phyloP scores from a whole-genome alignment of 495 filamentous ascomycete species.

The Hypoxylon trugodes region DNA sequence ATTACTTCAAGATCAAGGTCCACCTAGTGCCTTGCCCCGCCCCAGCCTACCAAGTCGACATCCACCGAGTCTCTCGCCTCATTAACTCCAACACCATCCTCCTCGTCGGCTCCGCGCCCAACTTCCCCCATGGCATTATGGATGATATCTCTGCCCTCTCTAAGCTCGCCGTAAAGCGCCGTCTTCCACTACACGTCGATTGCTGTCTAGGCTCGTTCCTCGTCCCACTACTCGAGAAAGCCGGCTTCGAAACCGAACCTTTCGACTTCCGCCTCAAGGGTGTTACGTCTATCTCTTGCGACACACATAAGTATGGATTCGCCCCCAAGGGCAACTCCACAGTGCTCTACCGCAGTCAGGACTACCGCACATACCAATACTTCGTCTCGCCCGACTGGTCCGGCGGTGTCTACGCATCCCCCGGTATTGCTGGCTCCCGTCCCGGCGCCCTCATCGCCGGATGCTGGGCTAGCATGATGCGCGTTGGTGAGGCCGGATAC shows the following conservation, averaged over 20 bases:
- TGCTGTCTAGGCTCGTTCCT: constrained; percentile 97
- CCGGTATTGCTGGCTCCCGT: constrained; percentile 86
- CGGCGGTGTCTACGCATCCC: constrained; percentile 94
- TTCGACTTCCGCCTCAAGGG: constrained; percentile 96
- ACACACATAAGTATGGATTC: constrained; percentile 99
- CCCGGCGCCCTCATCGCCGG: constrained; percentile 93
- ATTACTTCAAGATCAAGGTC: constrained; percentile 94
- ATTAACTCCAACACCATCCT: constrained; percentile 97
- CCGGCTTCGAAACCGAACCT: constrained; percentile 83
- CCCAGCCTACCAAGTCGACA: constrained; percentile 83
- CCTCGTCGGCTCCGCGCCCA: constrained; percentile 93
- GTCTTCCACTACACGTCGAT: constrained; percentile 92
- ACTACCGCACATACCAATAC: constrained; percentile 88
- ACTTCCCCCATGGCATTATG: constrained; percentile 97
- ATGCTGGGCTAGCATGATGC: constrained; percentile 92
- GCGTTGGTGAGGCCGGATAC: constrained; percentile 88
- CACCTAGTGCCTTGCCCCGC: constrained; percentile 91
- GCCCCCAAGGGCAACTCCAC: constrained; percentile 96
- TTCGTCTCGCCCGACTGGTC: constrained; percentile 95
- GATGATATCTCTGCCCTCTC: constrained; percentile 91
- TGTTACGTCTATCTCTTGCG: constrained; percentile 93
- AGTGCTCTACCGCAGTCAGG: constrained; percentile 82
- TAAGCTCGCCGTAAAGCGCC: constrained; percentile 78
- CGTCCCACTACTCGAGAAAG: constrained; percentile 87
- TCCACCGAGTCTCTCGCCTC: constrained; percentile 77